Evolutionary conservation across 2,329 filamentous ascomycete genomes (phyloP), one percentile per base, ranked within the genome.

Genomic region (Colletotrichum sp.): DNA sequence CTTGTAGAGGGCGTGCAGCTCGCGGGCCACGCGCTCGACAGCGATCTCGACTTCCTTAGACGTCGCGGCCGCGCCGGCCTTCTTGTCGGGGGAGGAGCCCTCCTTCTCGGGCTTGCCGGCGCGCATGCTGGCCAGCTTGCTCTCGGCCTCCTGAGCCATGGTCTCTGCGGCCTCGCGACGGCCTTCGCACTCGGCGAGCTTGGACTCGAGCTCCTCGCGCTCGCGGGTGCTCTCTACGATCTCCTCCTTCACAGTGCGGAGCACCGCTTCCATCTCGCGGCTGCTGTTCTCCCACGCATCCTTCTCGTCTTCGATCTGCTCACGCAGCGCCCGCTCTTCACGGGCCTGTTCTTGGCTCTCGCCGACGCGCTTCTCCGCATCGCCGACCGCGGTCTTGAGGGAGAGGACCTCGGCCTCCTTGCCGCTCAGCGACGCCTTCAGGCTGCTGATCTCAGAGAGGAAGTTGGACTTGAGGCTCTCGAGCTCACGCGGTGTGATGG

Each of bases 1-100:
- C 87, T 98, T 99, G 90, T 99, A 99, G 13, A 98, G 90, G 0
- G 93, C 90, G 83, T 99, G 97, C 55, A 99, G 90, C 82, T 99
- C 97, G 34, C 95, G 92, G n/a, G 96, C 96, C 55, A 99, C 96
- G 79, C 96, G 95, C 85, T 98, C 95, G 26, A 96, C 94, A 3
- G 94, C 94, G 60, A 95, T 89, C 82, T 98, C 96, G 66, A 98
- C 94, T 78, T 98, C 95, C 79, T 87, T 83, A 80, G 86, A 84
- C 76, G 84, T 80, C 69, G 83, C 78, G 32, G 79, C 73, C 28
- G 76, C 78, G 30, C 82, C 80, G 59, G 62, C 64, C 30, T 73
- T 76, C 78, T 86, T 87, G 26, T 86, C 87, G n/a, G 86, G 85
- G 6, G 87, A 84, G 1, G 87, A 84, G 62, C 78, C 81, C 16